A percentile compares a stretch with the other conserved stretches of the same genome.
phyloP scores from a whole-genome alignment of 139 green algal species.

The Klebsormidium nitens region DNA sequence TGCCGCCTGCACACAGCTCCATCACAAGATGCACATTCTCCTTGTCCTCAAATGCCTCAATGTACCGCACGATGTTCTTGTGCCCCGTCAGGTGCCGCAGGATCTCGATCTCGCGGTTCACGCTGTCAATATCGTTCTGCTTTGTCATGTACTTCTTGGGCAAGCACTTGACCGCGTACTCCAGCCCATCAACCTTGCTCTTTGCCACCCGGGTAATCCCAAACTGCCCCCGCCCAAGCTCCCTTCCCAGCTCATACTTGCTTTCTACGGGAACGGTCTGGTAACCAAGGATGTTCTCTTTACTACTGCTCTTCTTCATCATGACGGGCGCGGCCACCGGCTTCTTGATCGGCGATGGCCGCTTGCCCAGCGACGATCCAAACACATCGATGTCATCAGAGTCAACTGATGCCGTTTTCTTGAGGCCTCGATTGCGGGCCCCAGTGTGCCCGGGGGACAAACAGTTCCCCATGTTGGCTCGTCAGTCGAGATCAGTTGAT shows the following conservation, averaged over 20 bases:
- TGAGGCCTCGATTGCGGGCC: too few species aligned
- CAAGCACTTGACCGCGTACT: too few species aligned
- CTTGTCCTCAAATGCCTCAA: background rate
- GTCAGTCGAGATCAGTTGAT: too few species aligned
- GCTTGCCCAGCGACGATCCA: too few species aligned
- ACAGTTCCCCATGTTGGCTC: too few species aligned
- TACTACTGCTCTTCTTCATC: too few species aligned
- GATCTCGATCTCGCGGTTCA: conserved; percentile 84
- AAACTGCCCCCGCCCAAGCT: conserved; percentile 7
- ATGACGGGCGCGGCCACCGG: too few species aligned
- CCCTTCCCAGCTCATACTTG: conserved; percentile 2
- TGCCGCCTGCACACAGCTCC: conserved; percentile 84
- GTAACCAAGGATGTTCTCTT: background rate
- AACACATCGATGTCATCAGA: too few species aligned
- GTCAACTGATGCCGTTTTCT: too few species aligned
- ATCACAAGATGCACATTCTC: conserved; percentile 47
- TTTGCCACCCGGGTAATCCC: conserved; percentile 52
- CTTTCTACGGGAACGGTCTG: background rate
- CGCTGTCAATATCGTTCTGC: conserved; percentile 86
- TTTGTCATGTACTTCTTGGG: too few species aligned
- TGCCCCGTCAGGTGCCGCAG: conserved; percentile 79
- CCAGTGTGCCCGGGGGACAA: too few species aligned
- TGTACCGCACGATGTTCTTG: conserved; percentile 66
- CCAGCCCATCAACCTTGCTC: conserved; percentile 64
- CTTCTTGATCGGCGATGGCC: too few species aligned